phyloP scores from a whole-genome alignment of 257 asterid genomes.

The Solanum tarapatanum region DNA sequence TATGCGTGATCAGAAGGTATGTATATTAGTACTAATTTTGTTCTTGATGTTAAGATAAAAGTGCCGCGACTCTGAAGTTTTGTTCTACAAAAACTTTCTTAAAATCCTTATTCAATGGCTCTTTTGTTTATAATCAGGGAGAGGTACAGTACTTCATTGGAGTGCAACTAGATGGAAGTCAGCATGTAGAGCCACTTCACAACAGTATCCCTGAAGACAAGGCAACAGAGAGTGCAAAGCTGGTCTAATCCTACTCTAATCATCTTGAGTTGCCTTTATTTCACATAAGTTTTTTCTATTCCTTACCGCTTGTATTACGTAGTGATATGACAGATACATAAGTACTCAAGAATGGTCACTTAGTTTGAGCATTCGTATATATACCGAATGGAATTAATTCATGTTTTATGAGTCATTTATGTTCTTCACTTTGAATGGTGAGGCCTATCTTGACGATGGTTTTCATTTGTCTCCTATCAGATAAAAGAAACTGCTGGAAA shows the following conservation, averaged over 20 bases:
- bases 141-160: conserved; percentile 97
- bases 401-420: not conserved
- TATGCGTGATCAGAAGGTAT: conserved; percentile 99
- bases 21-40: not conserved
- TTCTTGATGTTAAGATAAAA: not conserved
- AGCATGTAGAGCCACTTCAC: conserved; percentile 83
- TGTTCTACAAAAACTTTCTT: not conserved
- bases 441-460: not conserved
- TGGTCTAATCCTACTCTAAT: conserved; percentile 26
- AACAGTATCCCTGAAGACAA: conserved; percentile 83
- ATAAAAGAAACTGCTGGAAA: conserved; percentile 91
- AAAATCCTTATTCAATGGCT: not conserved
- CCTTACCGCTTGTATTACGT: not conserved
- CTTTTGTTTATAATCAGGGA: conserved; percentile 45
- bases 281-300: not conserved
- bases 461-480: conserved; percentile 18
- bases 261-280: not conserved
- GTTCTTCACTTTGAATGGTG: not conserved
- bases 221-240: conserved; percentile 59
- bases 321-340: not conserved
- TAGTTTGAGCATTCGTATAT: not conserved
- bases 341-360: not conserved
- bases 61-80: not conserved
- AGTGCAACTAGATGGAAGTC: conserved; percentile 94
- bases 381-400: not conserved